Evolutionary conservation across 805 yeast genomes (phyloP), one percentile per base, ranked within the genome.

Genomic region (Candida sithepensis): DNA sequence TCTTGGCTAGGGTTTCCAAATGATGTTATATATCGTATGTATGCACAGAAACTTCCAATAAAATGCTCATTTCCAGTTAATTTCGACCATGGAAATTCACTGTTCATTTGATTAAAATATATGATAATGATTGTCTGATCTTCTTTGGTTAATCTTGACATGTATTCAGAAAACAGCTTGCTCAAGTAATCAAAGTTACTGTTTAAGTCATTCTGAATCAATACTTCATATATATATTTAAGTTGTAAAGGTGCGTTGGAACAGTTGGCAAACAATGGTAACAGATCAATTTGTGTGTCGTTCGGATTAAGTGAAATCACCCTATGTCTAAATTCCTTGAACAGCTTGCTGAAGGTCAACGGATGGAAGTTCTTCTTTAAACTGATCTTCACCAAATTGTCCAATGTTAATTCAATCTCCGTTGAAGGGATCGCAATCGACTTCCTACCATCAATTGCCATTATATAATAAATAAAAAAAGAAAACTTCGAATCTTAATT

Each of bases 171-270:
- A 43, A 63, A 64, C 16, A 60, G 54, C 3, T 43, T 36, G 7
- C 47, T 52, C 5, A 65, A 42, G 30, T 60, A 65, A 7, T 60
- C 61, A 36, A 54, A 56, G 12, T 50, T 53, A 41, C 57, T 57
- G 20, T 56, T 54, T 20, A 58, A 45, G 44, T 64, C 68, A 30
- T 56, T 47, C 10, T 52, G 58, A 3, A 65, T 53, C 20, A 64
- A 48, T 5, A 60, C 48, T 44, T 64, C 66, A 42, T 51, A 57
- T 3, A 64, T 58, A 41, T 64, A 65, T n/a, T 49, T 51, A 41
- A 65, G 49, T 45, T 62, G 64, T 7, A 56, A 41, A 9, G 56
- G 54, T 14, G 46, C 49, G 16, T 42, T 21, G 3, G 59, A 44
- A 23, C 58, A 52, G 19, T 52, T 47, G 3, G 48, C 38, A 39